Evolutionary conservation across 202 grass and related monocot genomes (phyloP).

Genomic region (Panicum virgatum): DNA sequence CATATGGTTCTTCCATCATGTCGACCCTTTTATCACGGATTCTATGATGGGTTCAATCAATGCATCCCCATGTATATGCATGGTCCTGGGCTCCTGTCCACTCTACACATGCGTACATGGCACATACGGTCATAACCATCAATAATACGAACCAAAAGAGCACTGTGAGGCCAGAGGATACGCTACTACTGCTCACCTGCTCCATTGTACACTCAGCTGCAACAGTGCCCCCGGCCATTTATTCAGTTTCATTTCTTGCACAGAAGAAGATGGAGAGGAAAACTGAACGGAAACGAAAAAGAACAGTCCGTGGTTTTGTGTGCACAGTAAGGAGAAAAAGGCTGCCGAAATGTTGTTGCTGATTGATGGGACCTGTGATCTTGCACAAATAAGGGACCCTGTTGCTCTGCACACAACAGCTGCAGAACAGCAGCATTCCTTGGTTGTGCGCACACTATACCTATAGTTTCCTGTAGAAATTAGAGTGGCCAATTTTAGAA

Average conservation of each 20-base stretch:
- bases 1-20: constrained; percentile 45
- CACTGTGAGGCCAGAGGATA: background rate
- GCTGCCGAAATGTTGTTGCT: background rate
- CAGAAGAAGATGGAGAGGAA: background rate
- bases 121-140: background rate
- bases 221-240: background rate
- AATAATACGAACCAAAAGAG: background rate
- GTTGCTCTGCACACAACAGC: constrained; percentile 7
- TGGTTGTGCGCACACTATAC: constrained; percentile 5
- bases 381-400: constrained; percentile 30
- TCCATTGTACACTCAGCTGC: constrained; percentile 6
- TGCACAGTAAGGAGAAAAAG: background rate
- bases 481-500: background rate
- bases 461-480: background rate
- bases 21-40: too few relatives aligned
- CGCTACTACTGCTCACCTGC: background rate
- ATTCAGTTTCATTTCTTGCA: background rate
- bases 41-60: constrained; percentile 92
- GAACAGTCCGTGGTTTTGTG: constrained; percentile 12
- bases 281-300: background rate
- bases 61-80: constrained; percentile 47
- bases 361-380: constrained; percentile 44
- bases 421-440: constrained; percentile 26
- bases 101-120: background rate
- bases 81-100: constrained; percentile 30